Evolutionary conservation across 2,329 filamentous ascomycete species (phyloP), one percentile per base, ranked within the genome.

Genomic region (Dactylonectria macrodidyma): DNA sequence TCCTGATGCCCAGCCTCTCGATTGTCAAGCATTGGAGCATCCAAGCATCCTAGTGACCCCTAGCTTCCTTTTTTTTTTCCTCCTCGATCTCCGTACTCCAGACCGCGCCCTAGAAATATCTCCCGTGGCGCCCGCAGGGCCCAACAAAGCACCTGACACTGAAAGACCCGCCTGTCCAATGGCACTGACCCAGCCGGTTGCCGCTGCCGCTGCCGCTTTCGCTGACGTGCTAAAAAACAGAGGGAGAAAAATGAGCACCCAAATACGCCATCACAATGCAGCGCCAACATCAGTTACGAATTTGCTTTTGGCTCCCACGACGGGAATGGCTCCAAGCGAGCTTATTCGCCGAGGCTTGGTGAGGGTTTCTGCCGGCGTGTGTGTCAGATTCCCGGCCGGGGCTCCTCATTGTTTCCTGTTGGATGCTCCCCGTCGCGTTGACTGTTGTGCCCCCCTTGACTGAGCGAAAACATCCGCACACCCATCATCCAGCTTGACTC

Each of bases 171-270:
- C 58, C 64, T 70, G 59, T 33, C 51, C 68, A 55, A 59, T 68
- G 44, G 58, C 55, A 55, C 62, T 68, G 44, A 55, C 55, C 26
- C 57, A 59, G 36, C 63, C 50, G 62, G 48, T 58, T 65, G 24
- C 56, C 50, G 56, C 56, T 55, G 60, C 65, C 59, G 59, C 59
- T 67, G 50, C 65, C 66, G 65, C 62, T 66, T 67, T 62, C 44
- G 62, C 59, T 65, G 71, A 68, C 66, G 70, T 71, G 71, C 61
- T 58, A 71, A 57, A 59, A 57, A 57, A 24, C 50, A 60, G 33
- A 52, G 47, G 58, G 46, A 59, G 64, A 66, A 62, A 47, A 58
- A 72, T 74, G 59, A 57, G 44, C 34, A 48, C 59, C 36, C 52
- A 61, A 62, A 59, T 59, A 58, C 59, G 59, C 41, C 58, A 47